Evolutionary conservation across 352 stramenopile species (phyloP), one percentile per base, ranked within the genome.

Genomic region (Pythium dissotocum): DNA sequence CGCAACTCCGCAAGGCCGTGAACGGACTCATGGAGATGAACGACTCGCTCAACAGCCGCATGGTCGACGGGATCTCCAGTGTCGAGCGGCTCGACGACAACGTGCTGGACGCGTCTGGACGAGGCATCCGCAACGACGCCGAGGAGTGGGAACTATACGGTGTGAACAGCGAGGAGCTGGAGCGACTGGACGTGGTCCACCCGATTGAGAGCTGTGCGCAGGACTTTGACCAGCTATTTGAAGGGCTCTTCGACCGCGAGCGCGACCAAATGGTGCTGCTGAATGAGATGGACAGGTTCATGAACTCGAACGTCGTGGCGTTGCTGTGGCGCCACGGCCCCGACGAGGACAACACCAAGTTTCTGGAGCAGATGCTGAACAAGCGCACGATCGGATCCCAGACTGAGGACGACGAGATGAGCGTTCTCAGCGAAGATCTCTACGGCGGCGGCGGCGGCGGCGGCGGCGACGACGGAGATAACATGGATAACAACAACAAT

Each of bases 321-420:
- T 71, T 90, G 44, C 78, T 92, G 18, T 92, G 84, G 84, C 77
- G 83, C 40, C 85, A 89, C 58, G 82, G 83, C 2, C 83, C 84
- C 8, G 77, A 71, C 13, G 76, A 83, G 38, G 72, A 82, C 38
- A 61, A 79, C 28, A 82, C 78, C 54, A 74, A 75, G 49, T 73
- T 85, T 54, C 78, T 90, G 58, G 73, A 88, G 49, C 76, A 80
- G 61, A 88, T 89, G 78, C 71, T 90, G 36, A 80, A 62, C 51
- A 48, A 69, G 21, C 75, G 65, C 24, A 79, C 76, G 10, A 72
- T 72, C 0, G 59, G 63, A 30, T 79, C 71, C n/a, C 79, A 90
- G 59, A 90, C 79, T 3, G 71, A 80, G 18, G 54, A 67, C 49
- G 51, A 69, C 32, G 62, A 70, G 10, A 21, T 62, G 13, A 54